Evolutionary conservation across 441 rosid species (phyloP).

Genomic region (Populus trichocarpa): DNA sequence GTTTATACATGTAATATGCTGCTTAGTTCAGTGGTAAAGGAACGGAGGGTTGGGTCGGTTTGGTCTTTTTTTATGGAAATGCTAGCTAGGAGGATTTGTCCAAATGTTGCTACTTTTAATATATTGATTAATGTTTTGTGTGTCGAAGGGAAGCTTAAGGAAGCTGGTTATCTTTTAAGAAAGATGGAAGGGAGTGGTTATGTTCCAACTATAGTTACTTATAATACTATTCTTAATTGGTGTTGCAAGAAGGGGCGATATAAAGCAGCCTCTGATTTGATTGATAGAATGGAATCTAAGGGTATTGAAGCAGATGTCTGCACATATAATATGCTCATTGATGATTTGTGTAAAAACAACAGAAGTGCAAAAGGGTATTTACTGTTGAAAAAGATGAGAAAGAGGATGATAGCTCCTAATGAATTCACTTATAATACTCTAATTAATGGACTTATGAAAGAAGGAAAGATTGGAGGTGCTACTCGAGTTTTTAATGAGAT

Average conservation of each 20-base stretch:
- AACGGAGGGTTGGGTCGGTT: constrained; percentile 38
- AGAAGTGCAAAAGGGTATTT: constrained; percentile 79
- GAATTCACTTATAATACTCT: constrained; percentile 76
- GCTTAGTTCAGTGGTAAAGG: constrained; percentile 54
- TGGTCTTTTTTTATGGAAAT: constrained; percentile 75
- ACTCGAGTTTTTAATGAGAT: constrained; percentile 62
- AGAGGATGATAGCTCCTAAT: constrained; percentile 55
- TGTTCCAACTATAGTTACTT: constrained; percentile 64
- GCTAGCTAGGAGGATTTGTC: constrained; percentile 63
- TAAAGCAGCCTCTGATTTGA: constrained; percentile 55
- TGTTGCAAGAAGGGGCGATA: constrained; percentile 67
- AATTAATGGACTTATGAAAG: constrained; percentile 69
- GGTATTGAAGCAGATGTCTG: constrained; percentile 72
- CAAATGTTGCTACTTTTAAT: constrained; percentile 79
- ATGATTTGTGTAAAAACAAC: constrained; percentile 65
- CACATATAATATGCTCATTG: constrained; percentile 75
- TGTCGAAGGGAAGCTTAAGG: constrained; percentile 58
- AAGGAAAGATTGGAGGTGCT: constrained; percentile 62
- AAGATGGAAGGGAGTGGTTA: constrained; percentile 85
- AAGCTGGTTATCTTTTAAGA: constrained; percentile 59
- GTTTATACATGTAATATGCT: constrained; percentile 63
- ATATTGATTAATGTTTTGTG: constrained; percentile 67
- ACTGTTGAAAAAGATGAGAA: constrained; percentile 76
- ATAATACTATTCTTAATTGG: constrained; percentile 79
- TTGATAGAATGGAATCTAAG: constrained; percentile 61